Evolutionary conservation across 2,329 filamentous ascomycete species (phyloP).

Genomic region (Colletotrichum costaricense): DNA sequence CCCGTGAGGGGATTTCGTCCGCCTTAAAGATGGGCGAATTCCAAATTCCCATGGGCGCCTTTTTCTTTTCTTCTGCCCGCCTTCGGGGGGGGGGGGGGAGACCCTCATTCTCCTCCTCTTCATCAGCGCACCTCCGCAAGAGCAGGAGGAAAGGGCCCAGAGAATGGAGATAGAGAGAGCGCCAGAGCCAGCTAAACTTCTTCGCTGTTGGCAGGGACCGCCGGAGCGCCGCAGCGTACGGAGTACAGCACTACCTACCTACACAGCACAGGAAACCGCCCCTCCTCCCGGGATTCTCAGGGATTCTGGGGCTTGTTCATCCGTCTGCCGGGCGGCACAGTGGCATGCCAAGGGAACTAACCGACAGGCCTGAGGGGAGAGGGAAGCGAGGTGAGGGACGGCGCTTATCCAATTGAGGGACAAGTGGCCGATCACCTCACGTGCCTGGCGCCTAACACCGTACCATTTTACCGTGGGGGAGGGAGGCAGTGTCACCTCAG

Average conservation of each 20-base stretch:
- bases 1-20: background rate
- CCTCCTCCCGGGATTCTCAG: background rate
- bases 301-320: background rate
- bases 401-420: constrained; percentile 17
- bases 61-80: background rate
- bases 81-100: background rate
- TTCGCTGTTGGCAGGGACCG: background rate
- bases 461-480: no score
- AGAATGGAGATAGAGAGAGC: background rate
- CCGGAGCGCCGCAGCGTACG: background rate
- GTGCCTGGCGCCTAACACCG: background rate
- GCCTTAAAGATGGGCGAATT: constrained; percentile 24
- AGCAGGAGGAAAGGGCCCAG: background rate
- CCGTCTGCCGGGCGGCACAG: background rate
- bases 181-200: background rate
- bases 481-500: background rate
- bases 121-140: background rate
- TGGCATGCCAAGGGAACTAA: background rate
- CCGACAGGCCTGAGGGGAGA: background rate
- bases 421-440: background rate
- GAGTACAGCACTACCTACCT: background rate
- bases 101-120: background rate
- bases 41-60: constrained; percentile 21
- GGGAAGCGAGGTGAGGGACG: background rate
- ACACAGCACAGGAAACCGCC: no score